These are phyloP conservation scores for Stachybotrys chartarum DNA, from an alignment of 2,329 filamentous ascomycete species.

Conservation along the genomic window DNA sequence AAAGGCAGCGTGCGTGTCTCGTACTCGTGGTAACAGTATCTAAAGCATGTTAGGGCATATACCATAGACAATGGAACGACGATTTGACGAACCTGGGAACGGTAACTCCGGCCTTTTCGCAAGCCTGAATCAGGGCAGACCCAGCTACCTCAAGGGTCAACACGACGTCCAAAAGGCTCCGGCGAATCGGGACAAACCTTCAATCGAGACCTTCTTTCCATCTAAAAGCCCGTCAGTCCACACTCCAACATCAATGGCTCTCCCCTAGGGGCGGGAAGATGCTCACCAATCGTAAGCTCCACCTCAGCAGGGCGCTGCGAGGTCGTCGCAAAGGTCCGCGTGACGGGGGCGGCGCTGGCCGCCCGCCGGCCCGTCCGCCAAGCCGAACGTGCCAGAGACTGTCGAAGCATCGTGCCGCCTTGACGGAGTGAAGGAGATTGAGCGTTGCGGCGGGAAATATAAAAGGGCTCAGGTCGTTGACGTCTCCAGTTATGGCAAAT, in stretches of 20 bases:
- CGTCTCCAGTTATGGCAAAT: conserved; percentile 18
- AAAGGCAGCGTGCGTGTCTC: conserved; percentile 24
- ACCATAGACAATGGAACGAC: conserved; percentile 9
- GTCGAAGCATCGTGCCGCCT: conserved; percentile 62
- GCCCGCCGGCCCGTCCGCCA: conserved; percentile 56
- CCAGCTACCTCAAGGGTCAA: conserved; percentile 60
- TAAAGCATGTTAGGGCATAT: conserved; percentile 30
- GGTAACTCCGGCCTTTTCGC: conserved; percentile 90
- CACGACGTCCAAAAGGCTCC: conserved; percentile 10
- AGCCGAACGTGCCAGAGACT: conserved; percentile 60
- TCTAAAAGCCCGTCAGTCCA: conserved; percentile 48
- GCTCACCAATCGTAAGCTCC: conserved; percentile 84
- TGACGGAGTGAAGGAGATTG: conserved; percentile 37
- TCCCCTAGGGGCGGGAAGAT: conserved; percentile 9
- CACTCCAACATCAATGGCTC: conserved; percentile 20
- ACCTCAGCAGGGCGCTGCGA: conserved; percentile 79
- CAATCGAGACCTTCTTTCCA: conserved; percentile 96
- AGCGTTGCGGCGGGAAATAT: conserved; percentile 28
- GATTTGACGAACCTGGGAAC: conserved; percentile 63
- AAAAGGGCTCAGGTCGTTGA: conserved; percentile 32
- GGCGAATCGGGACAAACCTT: conserved; percentile 55
- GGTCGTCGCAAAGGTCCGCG: conserved; percentile 77
- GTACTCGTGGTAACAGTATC: conserved; percentile 99
- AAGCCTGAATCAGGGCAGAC: conserved; percentile 95
- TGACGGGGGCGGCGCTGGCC: conserved; percentile 52